Evolutionary conservation across 139 green algal genomes (phyloP).

Genomic region (Ulvella scutata): DNA sequence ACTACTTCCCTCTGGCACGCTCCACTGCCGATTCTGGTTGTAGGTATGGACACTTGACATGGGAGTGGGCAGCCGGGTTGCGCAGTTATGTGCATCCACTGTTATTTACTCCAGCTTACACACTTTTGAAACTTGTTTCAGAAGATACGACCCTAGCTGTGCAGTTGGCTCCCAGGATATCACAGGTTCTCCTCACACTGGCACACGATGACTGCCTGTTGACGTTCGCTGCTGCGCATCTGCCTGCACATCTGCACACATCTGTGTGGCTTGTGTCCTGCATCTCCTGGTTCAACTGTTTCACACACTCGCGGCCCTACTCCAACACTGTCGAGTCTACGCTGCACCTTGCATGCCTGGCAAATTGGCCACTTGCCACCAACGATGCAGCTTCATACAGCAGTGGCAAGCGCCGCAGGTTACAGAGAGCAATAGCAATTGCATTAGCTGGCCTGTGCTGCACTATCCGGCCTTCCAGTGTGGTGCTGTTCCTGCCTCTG

Average conservation of each 20-base stretch:
- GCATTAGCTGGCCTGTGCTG: background rate
- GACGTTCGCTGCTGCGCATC: background rate
- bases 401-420: background rate
- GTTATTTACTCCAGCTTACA: background rate
- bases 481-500: background rate
- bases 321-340: background rate
- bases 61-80: constrained; percentile 24
- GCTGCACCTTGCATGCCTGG: background rate
- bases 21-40: background rate
- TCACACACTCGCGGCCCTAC: background rate
- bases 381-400: background rate
- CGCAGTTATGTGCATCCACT: constrained; percentile 3
- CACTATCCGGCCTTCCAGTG: background rate
- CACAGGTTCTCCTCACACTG: background rate
- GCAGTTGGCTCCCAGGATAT: background rate
- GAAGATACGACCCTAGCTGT: background rate
- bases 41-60: constrained; percentile 26
- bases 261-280: background rate
- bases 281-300: background rate
- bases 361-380: background rate
- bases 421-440: background rate
- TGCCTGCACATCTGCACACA: background rate
- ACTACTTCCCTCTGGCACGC: too few species aligned
- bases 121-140: background rate
- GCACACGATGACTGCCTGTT: background rate